Evolutionary conservation across 352 stramenopile species (phyloP), one percentile per base, ranked within the genome.

Genomic region (Phytophthora idaei): DNA sequence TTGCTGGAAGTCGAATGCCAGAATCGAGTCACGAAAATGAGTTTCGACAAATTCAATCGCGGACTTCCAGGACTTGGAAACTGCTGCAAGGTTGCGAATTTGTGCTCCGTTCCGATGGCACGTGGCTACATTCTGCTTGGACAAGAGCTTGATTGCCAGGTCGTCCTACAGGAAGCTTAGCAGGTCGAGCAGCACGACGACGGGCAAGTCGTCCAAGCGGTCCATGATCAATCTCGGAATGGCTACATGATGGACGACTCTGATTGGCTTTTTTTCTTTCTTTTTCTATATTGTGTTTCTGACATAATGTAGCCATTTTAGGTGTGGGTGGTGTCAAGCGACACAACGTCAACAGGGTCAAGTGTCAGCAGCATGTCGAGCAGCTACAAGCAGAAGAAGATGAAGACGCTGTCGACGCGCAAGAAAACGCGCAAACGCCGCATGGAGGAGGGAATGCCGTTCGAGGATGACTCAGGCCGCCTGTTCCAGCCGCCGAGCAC

Each of bases 361-460:
- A 21, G 21, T 21, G 34, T 10, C 4, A 56, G 15, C 44, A 64
- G 5, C 57, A 93, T 93, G 84, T 90, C 82, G 63, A 93, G 84
- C 74, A 90, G 80, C 79, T 93, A 83, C 71, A 90, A 90, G 79
- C 84, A 93, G 71, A 93, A 93, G 68, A 93, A 93, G 73, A 60
- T 89, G 67, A 90, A 88, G 75, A 93, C 82, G 64, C 71, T 93
- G 60, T 77, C 74, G 44, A 93, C 84, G 68, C 80, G 84, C 48
- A 90, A 90, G 79, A 90, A 90, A 59, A 93, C 84, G 56, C 81
- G 79, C 59, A 93, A 93, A 74, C 84, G 84, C 67, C 81, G 76
- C 58, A 81, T 87, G 56, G 54, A 89, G 53, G 56, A 72, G 42
- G 84, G 82, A 3, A 74, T 89, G 69, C 84, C 73, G 8, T 66